These are phyloP conservation scores for Toxoplasma gondii DNA, from an alignment of 169 alveolate genomes.

Conservation along the genomic window DNA sequence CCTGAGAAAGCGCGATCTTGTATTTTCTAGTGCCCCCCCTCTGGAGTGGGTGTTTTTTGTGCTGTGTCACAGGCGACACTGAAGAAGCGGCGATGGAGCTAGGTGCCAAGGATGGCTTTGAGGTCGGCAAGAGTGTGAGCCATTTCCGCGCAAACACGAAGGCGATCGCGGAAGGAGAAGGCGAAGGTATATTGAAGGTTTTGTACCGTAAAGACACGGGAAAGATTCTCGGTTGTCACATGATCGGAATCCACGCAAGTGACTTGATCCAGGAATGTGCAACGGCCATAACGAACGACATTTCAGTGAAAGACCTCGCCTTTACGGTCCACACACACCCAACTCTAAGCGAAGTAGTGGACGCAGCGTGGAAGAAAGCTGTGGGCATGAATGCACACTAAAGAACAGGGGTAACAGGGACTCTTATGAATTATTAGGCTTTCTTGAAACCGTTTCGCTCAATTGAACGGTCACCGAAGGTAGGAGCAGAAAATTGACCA, in stretches of 20 bases:
- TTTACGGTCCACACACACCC: slow-evolving; percentile 78
- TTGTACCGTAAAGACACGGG: slow-evolving; percentile 71
- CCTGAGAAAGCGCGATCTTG: too few species aligned
- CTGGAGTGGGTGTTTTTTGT: neutral
- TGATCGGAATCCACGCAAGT: slow-evolving; percentile 77
- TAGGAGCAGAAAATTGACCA: too few species aligned
- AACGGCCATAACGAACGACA: slow-evolving; percentile 68
- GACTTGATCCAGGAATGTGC: slow-evolving; percentile 76
- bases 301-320: slow-evolving; percentile 69
- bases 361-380: slow-evolving; percentile 73
- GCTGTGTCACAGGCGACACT: slow-evolving; percentile 54
- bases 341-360: slow-evolving; percentile 76
- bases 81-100: slow-evolving; percentile 71
- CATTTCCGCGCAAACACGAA: slow-evolving; percentile 73
- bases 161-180: slow-evolving; percentile 76
- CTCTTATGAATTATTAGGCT: too few species aligned
- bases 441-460: too few species aligned
- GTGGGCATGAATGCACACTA: slow-evolving; percentile 74
- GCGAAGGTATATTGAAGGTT: slow-evolving; percentile 73
- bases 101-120: slow-evolving; percentile 62
- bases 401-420: too few species aligned
- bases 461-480: too few species aligned
- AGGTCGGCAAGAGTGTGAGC: slow-evolving; percentile 65
- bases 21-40: too few species aligned
- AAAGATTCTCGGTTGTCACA: slow-evolving; percentile 72